These are phyloP conservation scores for Aspergillus carbonarius DNA, from an alignment of 2,329 filamentous ascomycete species.

Conservation along the genomic window DNA sequence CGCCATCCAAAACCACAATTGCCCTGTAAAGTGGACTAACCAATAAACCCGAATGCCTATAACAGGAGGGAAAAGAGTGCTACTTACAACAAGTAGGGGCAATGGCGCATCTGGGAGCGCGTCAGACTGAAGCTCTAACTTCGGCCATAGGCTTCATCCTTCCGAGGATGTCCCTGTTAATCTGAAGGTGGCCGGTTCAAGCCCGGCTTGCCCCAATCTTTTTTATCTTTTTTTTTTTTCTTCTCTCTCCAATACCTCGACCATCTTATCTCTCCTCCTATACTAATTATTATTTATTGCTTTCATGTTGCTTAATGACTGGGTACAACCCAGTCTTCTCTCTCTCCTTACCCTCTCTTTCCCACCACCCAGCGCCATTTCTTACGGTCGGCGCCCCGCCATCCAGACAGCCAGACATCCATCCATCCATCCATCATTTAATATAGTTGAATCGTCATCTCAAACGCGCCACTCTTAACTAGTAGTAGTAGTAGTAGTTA, in stretches of 20 bases:
- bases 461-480: too few relatives aligned
- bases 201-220: conserved; percentile 3
- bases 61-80: background rate
- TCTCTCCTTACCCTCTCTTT: too few relatives aligned
- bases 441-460: too few relatives aligned
- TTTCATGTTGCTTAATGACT: too few relatives aligned
- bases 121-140: conserved; percentile 8
- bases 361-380: too few relatives aligned
- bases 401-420: too few relatives aligned
- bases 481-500: too few relatives aligned
- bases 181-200: conserved; percentile 10
- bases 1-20: background rate
- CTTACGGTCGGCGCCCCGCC: too few relatives aligned
- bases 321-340: too few relatives aligned
- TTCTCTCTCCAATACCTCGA: background rate
- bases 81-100: background rate
- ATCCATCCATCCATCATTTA: too few relatives aligned
- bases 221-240: background rate
- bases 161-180: conserved; percentile 1
- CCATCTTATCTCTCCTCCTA: background rate
- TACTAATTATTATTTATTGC: too few relatives aligned
- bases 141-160: conserved; percentile 3
- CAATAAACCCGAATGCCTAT: background rate
- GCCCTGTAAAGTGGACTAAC: background rate
- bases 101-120: conserved; percentile 9